Evolutionary conservation across 2,329 filamentous ascomycete genomes (phyloP).

Genomic region (Apiospora koreana): DNA sequence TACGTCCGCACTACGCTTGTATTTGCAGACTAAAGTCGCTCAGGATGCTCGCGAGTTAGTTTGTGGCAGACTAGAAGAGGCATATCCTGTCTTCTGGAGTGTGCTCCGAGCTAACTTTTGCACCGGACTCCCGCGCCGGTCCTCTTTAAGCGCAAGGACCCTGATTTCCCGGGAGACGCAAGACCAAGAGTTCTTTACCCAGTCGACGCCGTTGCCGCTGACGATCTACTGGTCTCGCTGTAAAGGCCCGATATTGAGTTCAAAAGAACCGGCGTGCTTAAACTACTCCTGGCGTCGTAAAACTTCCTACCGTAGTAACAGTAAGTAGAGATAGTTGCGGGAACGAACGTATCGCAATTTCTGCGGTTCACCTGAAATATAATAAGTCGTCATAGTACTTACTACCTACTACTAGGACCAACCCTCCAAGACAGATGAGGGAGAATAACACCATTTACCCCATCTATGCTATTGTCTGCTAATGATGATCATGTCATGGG

Average conservation of each 20-base stretch:
- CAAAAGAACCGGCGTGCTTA: neutral
- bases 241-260: neutral
- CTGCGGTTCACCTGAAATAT: neutral
- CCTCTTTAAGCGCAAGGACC: neutral
- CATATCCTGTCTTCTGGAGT: neutral
- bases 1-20: neutral
- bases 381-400: neutral
- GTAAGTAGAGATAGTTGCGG: neutral
- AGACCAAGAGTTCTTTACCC: neutral
- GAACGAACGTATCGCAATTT: neutral
- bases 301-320: neutral
- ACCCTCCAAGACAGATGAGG: neutral
- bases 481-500: neutral
- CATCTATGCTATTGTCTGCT: neutral
- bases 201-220: neutral
- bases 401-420: neutral
- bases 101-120: neutral
- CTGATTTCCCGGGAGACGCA: neutral
- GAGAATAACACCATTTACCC: neutral
- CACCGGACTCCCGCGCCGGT: neutral
- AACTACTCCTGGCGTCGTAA: neutral
- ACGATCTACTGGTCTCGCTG: neutral
- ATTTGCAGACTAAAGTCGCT: neutral
- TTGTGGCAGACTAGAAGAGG: neutral
- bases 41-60: neutral